Evolutionary conservation across 176 grass and related monocot species (phyloP).

Genomic region (Poa annua): DNA sequence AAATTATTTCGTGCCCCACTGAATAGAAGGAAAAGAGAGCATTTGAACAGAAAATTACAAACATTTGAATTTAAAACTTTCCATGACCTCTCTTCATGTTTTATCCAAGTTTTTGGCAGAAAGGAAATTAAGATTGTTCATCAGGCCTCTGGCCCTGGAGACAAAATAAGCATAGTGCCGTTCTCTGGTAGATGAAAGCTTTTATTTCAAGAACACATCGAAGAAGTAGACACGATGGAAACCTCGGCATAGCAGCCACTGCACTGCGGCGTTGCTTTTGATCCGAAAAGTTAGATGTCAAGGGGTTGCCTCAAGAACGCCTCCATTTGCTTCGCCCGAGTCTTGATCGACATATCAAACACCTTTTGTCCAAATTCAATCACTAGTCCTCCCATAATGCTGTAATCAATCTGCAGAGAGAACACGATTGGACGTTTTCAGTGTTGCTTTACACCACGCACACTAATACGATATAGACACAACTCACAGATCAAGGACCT

Average conservation of each 20-base stretch:
- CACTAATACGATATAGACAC: not conserved
- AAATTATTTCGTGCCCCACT: not conserved
- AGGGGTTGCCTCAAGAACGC: conserved; percentile 77
- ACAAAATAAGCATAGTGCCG: conserved; percentile 44
- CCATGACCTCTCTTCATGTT: conserved; percentile 34
- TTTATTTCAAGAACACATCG: conserved; percentile 59
- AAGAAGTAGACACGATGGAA: conserved; percentile 48
- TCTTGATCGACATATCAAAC: conserved; percentile 94
- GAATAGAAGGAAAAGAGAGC: not conserved
- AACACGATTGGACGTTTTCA: not conserved
- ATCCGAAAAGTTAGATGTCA: conserved; percentile 56
- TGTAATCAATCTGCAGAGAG: conserved; percentile 73
- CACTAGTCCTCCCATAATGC: conserved; percentile 87
- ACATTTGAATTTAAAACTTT: conserved; percentile 31
- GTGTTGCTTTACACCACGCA: not conserved
- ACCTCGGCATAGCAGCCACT: conserved; percentile 33
- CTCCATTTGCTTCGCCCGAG: conserved; percentile 97
- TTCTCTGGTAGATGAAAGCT: conserved; percentile 42
- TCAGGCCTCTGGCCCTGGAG: conserved; percentile 37
- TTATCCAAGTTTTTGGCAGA: conserved; percentile 22
- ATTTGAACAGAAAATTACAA: conserved; percentile 12
- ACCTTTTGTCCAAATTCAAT: conserved; percentile 81
- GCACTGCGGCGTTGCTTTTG: conserved; percentile 25
- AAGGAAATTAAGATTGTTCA: conserved; percentile 44
- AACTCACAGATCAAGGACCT: conserved; percentile 22